Evolutionary conservation across 257 asterid species (phyloP).

Genomic region (Schizonepeta tenuifolia): DNA sequence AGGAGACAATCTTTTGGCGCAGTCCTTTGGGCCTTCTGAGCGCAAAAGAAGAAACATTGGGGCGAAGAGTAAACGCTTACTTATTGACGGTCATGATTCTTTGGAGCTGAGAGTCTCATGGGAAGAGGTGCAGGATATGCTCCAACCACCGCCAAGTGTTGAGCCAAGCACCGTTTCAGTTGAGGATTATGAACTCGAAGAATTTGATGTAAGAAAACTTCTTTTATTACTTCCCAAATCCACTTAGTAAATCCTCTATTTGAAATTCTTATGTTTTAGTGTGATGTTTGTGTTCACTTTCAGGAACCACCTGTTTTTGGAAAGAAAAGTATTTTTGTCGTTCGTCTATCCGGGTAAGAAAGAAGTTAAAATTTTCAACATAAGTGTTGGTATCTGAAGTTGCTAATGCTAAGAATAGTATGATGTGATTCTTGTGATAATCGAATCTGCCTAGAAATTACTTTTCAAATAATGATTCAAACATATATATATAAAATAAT

Average conservation of each 20-base stretch:
- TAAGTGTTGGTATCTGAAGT: not conserved
- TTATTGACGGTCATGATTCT: constrained; percentile 76
- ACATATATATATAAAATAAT: too few species aligned
- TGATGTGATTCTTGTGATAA: not conserved
- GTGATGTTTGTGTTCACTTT: constrained; percentile 35
- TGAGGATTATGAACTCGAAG: constrained; percentile 89
- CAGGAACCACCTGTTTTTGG: constrained; percentile 96
- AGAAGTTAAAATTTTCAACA: not conserved
- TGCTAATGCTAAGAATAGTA: not conserved
- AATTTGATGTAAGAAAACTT: constrained; percentile 71
- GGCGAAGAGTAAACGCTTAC: constrained; percentile 82
- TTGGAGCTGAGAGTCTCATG: constrained; percentile 86
- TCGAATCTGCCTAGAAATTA: not conserved
- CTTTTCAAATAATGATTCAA: not conserved
- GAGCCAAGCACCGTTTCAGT: constrained; percentile 67
- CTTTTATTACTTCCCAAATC: not conserved
- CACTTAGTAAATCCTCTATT: constrained; percentile 11
- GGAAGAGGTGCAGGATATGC: constrained; percentile 97
- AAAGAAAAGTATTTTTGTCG: constrained; percentile 72
- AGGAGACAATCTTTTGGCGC: constrained; percentile 52
- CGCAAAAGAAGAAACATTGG: constrained; percentile 88
- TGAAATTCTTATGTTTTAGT: constrained; percentile 27
- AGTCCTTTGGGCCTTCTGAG: constrained; percentile 56
- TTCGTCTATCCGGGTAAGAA: constrained; percentile 82
- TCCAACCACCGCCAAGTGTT: constrained; percentile 64